These are phyloP conservation scores for Friedmanniomyces simplex DNA, from an alignment of 495 filamentous ascomycete genomes.

Conservation along the genomic window DNA sequence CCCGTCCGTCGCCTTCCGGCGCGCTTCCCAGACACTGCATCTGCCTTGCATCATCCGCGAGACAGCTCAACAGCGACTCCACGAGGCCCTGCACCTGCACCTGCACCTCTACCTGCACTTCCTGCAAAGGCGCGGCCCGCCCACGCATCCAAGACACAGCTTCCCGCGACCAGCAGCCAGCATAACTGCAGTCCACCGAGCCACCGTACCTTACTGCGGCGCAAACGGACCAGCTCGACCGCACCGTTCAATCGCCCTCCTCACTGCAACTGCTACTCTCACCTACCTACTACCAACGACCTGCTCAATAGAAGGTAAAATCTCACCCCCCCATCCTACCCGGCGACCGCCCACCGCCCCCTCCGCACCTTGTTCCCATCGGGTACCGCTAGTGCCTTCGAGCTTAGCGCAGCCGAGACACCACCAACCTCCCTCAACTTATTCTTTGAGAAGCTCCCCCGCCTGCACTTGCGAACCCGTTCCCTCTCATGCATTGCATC, in stretches of 20 bases:
- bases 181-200: background rate
- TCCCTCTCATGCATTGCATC: conserved; percentile 20
- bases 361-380: background rate
- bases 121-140: conserved; percentile 1
- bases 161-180: background rate
- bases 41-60: conserved; percentile 3
- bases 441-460: conserved; percentile 7
- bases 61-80: background rate
- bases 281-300: background rate
- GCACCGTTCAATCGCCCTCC: background rate
- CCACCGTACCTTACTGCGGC: background rate
- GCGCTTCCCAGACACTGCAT: conserved; percentile 6
- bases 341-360: background rate
- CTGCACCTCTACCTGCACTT: no score
- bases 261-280: background rate
- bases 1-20: background rate
- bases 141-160: conserved; percentile 4
- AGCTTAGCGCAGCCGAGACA: background rate
- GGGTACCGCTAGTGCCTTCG: background rate
- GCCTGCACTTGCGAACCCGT: conserved; percentile 14
- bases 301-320: background rate
- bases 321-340: background rate
- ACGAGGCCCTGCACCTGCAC: conserved; percentile 5
- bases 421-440: conserved; percentile 2
- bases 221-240: conserved; percentile 1